Conservation (phyloP, 306 rosid species). For the Rosa multiflora region DNA sequence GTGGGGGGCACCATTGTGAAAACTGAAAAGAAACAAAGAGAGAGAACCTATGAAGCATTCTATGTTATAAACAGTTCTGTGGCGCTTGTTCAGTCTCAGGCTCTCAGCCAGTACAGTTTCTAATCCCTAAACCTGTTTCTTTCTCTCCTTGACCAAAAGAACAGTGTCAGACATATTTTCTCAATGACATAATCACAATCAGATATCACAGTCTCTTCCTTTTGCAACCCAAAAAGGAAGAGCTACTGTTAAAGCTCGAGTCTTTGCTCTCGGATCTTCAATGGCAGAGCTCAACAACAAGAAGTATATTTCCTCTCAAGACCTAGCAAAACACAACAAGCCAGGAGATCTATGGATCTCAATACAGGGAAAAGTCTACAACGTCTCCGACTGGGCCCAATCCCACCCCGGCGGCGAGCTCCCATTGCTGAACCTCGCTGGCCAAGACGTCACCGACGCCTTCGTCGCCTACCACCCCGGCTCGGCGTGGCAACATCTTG, state of each 20-base stretch:
- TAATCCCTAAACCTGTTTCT: neutral
- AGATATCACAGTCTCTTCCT: neutral
- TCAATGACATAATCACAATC: neutral
- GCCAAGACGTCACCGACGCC: conserved; percentile 75
- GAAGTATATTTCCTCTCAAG: conserved; percentile 50
- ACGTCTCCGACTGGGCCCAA: conserved; percentile 56
- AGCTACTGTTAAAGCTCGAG: neutral
- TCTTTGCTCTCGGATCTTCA: conserved; percentile 19
- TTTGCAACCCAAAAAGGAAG: conserved; percentile 11
- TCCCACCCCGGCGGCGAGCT: conserved; percentile 73
- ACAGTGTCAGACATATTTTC: neutral
- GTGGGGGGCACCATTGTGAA: neutral
- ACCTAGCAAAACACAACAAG: conserved; percentile 45
- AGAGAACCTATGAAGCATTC: neutral
- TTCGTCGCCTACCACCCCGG: conserved; percentile 78
- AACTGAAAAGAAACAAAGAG: neutral
- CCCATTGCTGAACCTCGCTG: conserved; percentile 55
- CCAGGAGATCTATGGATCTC: conserved; percentile 70
- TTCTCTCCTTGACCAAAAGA: neutral
- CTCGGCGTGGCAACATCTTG: conserved; percentile 58
- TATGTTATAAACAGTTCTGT: neutral
- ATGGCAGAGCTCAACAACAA: conserved; percentile 40
- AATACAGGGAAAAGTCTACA: conserved; percentile 67
- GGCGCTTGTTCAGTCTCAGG: conserved; percentile 1
- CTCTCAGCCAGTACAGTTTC: neutral